Conservation (phyloP, 1,284 basidiomycete species). For the Trichosporon coremiiforme region DNA sequence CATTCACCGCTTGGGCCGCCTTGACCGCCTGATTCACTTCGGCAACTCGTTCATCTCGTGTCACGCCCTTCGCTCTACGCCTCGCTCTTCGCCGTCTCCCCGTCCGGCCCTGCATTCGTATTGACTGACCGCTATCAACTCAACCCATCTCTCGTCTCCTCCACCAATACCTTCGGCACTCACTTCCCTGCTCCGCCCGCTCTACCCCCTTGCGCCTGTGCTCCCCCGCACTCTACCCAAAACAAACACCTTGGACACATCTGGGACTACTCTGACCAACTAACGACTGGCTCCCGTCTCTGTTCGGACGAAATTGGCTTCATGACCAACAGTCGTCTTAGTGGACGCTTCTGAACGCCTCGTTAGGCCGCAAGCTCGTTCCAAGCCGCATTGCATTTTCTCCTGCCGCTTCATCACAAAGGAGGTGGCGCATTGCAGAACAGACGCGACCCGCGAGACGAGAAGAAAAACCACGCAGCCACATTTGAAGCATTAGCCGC, state of each 20-base stretch:
- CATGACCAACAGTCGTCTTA: constrained; percentile 7
- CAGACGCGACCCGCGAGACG: background rate
- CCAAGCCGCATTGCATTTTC: background rate
- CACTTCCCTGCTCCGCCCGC: background rate
- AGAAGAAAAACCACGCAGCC: background rate
- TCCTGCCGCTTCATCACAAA: constrained; percentile 1
- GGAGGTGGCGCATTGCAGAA: constrained; percentile 1
- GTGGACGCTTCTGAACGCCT: constrained; percentile 8
- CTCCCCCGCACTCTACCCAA: constrained; percentile 2
- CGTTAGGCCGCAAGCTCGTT: background rate
- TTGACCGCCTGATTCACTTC: constrained; percentile 9
- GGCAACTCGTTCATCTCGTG: constrained; percentile 23
- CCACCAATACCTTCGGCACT: background rate
- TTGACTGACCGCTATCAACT: background rate
- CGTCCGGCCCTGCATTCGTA: background rate
- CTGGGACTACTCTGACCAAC: constrained; percentile 6
- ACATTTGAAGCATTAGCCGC: background rate
- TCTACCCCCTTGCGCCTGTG: background rate
- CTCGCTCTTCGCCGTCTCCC: constrained; percentile 20
- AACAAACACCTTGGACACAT: background rate
- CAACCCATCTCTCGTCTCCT: background rate
- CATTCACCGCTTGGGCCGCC: constrained; percentile 13
- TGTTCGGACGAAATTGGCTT: background rate
- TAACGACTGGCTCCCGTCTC: background rate
- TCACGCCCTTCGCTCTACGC: background rate